Conservation (phyloP, 345 rosid genomes). For the Syzygium jambos region DNA sequence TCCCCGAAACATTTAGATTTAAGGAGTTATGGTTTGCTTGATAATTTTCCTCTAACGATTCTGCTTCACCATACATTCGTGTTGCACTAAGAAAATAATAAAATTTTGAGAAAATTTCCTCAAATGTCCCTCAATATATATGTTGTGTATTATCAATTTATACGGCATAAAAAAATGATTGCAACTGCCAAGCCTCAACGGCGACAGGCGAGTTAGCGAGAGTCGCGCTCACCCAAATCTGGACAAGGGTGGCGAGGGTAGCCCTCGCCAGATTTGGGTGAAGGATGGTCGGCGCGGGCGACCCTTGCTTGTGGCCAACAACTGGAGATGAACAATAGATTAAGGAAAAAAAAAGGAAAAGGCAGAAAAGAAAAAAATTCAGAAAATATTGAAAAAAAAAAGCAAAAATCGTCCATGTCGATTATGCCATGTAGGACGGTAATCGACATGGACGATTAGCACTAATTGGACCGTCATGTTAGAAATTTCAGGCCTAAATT, state of each 20-base stretch:
- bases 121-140: not conserved
- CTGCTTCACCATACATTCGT: not conserved
- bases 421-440: not conserved
- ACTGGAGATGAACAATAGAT: not conserved
- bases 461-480: fast-evolving
- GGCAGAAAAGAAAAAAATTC: too few relatives aligned
- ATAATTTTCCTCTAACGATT: not conserved
- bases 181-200: not conserved
- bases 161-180: not conserved
- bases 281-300: not conserved
- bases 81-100: not conserved
- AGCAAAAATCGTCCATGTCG: not conserved
- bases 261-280: not conserved
- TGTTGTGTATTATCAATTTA: not conserved
- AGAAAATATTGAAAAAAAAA: not conserved
- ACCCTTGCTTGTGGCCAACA: not conserved
- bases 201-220: not conserved
- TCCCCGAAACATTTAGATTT: not conserved
- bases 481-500: not conserved
- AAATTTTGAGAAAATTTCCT: not conserved
- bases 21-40: not conserved
- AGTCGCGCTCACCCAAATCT: not conserved
- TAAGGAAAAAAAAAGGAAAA: not conserved
- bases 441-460: not conserved
- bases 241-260: fast-evolving